phyloP scores from a whole-genome alignment of 352 stramenopile genomes.

The Phytophthora vignae region DNA sequence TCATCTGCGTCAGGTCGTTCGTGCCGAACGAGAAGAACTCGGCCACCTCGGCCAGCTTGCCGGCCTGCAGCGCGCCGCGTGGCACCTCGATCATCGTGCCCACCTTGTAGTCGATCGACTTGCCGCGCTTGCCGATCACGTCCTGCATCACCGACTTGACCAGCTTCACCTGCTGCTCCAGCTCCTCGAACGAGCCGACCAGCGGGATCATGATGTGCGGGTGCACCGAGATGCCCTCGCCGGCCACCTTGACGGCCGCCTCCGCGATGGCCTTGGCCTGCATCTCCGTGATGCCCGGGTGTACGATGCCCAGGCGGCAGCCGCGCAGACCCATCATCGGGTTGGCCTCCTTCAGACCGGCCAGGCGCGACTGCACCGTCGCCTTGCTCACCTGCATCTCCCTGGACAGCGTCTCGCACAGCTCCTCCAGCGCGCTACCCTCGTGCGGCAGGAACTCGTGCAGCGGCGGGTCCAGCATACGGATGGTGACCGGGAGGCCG shows the following conservation, averaged over 20 bases:
- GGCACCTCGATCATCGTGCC: conserved; percentile 38
- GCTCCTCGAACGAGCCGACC: conserved; percentile 34
- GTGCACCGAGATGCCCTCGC: conserved; percentile 33
- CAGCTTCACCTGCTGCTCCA: conserved; percentile 37
- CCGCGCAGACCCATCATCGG: conserved; percentile 40
- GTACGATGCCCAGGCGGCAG: conserved; percentile 26
- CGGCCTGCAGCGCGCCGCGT: conserved; percentile 31
- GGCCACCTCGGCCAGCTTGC: conserved; percentile 33
- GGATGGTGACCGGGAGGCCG: conserved; percentile 33
- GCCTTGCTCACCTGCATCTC: conserved; percentile 32
- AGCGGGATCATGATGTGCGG: conserved; percentile 34
- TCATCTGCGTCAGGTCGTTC: conserved; percentile 38
- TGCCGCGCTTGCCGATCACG: conserved; percentile 30
- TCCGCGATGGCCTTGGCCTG: conserved; percentile 40
- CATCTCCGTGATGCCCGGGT: conserved; percentile 38
- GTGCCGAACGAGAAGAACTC: conserved; percentile 40
- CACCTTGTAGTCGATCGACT: conserved; percentile 39
- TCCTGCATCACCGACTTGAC: conserved; percentile 33
- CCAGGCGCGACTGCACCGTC: conserved; percentile 30
- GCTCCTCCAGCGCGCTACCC: conserved; percentile 26
- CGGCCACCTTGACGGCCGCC: conserved; percentile 24
- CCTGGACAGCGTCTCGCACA: conserved; percentile 28
- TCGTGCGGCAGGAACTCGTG: conserved; percentile 38
- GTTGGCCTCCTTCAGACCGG: conserved; percentile 36
- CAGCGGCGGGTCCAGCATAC: conserved; percentile 30